Evolutionary conservation across 148 eudicot species (phyloP), one percentile per base, ranked within the genome.

Genomic region (Nepenthes gracilis): DNA sequence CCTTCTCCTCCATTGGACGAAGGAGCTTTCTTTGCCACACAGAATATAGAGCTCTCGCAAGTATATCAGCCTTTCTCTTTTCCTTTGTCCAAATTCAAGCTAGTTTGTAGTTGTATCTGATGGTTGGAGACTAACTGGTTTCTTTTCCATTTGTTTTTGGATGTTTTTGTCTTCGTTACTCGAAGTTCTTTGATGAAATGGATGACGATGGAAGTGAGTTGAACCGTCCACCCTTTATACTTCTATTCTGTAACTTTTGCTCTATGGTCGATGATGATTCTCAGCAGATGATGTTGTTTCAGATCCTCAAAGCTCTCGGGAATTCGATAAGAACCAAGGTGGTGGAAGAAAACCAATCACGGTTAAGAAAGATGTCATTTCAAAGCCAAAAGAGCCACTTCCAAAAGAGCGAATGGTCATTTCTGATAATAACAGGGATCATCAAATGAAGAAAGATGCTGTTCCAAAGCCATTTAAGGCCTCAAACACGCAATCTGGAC

Each of bases 1-100:
- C 96, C 96, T 59, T 93, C 95, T 70, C 98, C 98, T 59, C 96
- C 98, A 47, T 33, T 93, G 74, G 98, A 93, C 56, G 98, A 88
- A 36, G 81, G 81, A 61, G 77, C 52, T 60, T 80, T 90, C 64
- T 69, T 83, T 73, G 64, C 90, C 58, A 64, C 81, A 15, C 86
- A 77, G 56, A n/a, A 73, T 63, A 76, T 93, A 67, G 91, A 93
- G 65, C 65, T 93, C 32, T 69, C 84, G 1, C 77, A 82, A 90
- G 96, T 91, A 79, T 12, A 63, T 51, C 6, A 48, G 35, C 51
- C 62, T 76, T 64, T 33, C 59, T 72, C 40, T 11, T 65, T 11
- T 49, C 15, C 4, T 5, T 11, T 6, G 53, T 6, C 6, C 3
- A 10, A 49, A 49, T n/a, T 49, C n/a, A 49, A 49, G 10, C 2